Conservation (phyloP, 257 asterid genomes). For the Misopates orontium region DNA sequence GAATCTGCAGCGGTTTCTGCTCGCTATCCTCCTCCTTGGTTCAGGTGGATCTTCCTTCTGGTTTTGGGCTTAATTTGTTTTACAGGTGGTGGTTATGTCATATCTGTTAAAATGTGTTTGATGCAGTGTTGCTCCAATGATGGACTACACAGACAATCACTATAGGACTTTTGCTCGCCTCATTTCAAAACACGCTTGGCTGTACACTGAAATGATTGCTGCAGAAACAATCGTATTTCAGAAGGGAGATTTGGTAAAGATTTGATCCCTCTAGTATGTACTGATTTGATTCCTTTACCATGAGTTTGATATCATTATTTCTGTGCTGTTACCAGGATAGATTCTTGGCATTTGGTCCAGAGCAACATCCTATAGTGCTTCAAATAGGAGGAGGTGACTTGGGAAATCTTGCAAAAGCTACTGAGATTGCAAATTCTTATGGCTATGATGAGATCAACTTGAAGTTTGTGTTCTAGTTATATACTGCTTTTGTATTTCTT, state of each 20-base stretch:
- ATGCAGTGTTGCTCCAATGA: conserved; percentile 94
- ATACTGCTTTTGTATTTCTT: conserved; percentile 2
- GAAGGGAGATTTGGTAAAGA: conserved; percentile 76
- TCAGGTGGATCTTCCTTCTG: conserved; percentile 58
- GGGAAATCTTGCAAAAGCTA: conserved; percentile 83
- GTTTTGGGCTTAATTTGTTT: background rate
- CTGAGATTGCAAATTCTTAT: conserved; percentile 76
- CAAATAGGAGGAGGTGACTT: conserved; percentile 93
- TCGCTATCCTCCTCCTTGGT: conserved; percentile 78
- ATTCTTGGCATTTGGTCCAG: conserved; percentile 81
- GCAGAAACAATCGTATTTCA: conserved; percentile 93
- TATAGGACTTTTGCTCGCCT: conserved; percentile 89
- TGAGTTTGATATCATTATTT: conserved; percentile 23
- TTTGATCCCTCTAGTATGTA: conserved; percentile 10
- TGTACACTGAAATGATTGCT: conserved; percentile 94
- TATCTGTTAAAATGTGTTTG: conserved; percentile 20
- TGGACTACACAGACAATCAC: conserved; percentile 92
- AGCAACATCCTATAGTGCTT: conserved; percentile 95
- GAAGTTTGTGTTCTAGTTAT: conserved; percentile 54
- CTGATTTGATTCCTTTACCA: background rate
- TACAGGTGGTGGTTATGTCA: conserved; percentile 6
- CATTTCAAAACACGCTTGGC: conserved; percentile 83
- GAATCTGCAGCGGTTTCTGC: conserved; percentile 62
- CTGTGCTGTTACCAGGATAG: conserved; percentile 61
- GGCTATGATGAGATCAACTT: conserved; percentile 96